phyloP scores from a whole-genome alignment of 208 protist species.

The Crithidia mellificae region DNA sequence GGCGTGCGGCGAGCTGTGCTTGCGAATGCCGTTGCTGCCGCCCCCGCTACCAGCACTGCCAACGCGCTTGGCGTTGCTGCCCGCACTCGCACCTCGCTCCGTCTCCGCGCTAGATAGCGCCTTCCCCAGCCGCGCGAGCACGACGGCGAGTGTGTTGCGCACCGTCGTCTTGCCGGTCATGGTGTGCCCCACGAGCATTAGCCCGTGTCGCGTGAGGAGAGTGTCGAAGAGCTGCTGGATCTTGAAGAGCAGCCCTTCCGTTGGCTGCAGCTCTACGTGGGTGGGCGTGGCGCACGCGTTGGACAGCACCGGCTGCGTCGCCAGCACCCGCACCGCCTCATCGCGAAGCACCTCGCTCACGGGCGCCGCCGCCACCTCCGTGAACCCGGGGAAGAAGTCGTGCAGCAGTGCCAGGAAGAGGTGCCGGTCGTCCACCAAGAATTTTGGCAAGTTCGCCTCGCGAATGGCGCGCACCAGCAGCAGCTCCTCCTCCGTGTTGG shows the following conservation, averaged over 20 bases:
- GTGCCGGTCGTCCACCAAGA: slow-evolving; percentile 87
- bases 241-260: slow-evolving; percentile 82
- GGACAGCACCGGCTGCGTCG: slow-evolving; percentile 35
- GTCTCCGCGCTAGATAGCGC: slow-evolving; percentile 11
- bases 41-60: neutral
- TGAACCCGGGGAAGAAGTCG: slow-evolving; percentile 89
- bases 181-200: slow-evolving; percentile 96
- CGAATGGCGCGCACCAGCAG: slow-evolving; percentile 91
- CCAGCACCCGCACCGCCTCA: slow-evolving; percentile 50
- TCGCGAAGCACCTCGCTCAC: slow-evolving; percentile 57
- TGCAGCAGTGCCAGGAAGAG: slow-evolving; percentile 91
- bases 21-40: neutral
- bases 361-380: slow-evolving; percentile 35
- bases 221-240: slow-evolving; percentile 94
- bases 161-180: slow-evolving; percentile 93
- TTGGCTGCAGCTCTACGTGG: slow-evolving; percentile 59
- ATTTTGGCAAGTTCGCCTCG: slow-evolving; percentile 94
- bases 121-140: slow-evolving; percentile 61
- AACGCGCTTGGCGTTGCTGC: neutral
- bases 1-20: neutral
- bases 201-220: slow-evolving; percentile 85
- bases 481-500: slow-evolving; percentile 89
- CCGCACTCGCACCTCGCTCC: neutral
- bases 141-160: slow-evolving; percentile 70
- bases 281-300: neutral